Percentiles rank a stretch among this genome's conserved stretches.
phyloP scores from a whole-genome alignment of 2,329 filamentous ascomycete genomes.

The Pseudogymnoascus sp. region DNA sequence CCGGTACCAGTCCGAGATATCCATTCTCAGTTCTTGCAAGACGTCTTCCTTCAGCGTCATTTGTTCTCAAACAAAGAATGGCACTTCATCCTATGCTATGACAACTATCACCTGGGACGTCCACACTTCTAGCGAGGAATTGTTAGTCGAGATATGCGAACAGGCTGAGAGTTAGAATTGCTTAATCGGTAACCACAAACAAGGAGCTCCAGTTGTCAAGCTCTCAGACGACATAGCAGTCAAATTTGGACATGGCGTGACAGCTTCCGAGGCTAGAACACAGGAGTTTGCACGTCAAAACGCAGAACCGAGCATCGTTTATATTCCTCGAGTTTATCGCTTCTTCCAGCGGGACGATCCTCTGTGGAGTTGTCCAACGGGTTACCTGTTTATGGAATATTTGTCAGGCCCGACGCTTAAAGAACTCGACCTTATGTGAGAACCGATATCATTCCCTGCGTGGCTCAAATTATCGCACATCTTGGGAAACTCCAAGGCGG shows the following conservation, averaged over 20 bases:
- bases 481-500: conserved; percentile 13
- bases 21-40: no score
- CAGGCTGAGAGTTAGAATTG: conserved; percentile 10
- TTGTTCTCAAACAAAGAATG: background rate
- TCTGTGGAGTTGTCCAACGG: background rate
- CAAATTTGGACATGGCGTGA: conserved; percentile 18
- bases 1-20: no score
- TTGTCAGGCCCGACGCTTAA: conserved; percentile 17
- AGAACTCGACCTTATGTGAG: conserved; percentile 13
- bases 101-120: conserved; percentile 3
- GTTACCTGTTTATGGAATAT: conserved; percentile 24
- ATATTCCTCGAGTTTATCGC: conserved; percentile 20
- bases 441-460: conserved; percentile 14
- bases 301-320: conserved; percentile 17
- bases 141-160: conserved; percentile 11
- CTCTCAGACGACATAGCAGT: conserved; percentile 16
- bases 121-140: conserved; percentile 14
- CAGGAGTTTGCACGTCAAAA: conserved; percentile 19
- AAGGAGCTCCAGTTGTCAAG: conserved; percentile 11
- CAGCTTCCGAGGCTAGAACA: conserved; percentile 17
- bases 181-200: background rate
- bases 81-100: background rate
- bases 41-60: no score
- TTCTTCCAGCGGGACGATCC: conserved; percentile 15
- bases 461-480: conserved; percentile 17